Conservation (phyloP, 2,329 filamentous ascomycete species). For the Daldinia eschscholtzii region DNA sequence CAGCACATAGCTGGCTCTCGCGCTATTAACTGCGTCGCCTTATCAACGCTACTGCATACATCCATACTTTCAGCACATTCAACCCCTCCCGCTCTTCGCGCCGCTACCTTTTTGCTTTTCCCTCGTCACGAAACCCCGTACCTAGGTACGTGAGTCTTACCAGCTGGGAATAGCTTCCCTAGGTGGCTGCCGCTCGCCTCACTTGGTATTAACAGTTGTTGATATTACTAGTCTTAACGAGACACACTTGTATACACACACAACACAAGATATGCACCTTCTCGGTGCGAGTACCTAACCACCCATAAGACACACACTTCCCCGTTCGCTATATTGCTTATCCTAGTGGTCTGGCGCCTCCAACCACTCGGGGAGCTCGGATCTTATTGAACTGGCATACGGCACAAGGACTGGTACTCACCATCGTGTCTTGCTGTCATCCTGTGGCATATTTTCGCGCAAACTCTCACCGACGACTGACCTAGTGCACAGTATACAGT, state of each 20-base stretch:
- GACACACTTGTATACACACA: neutral
- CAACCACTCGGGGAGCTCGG: conserved; percentile 48
- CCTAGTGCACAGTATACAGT: conserved; percentile 22
- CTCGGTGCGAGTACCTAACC: conserved; percentile 30
- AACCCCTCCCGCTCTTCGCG: conserved; percentile 10
- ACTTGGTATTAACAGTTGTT: conserved; percentile 30
- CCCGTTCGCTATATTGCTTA: conserved; percentile 35
- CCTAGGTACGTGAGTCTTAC: conserved; percentile 40
- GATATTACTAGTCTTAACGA: conserved; percentile 19
- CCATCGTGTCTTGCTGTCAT: conserved; percentile 37
- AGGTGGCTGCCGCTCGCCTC: conserved; percentile 43
- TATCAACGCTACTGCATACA: conserved; percentile 8
- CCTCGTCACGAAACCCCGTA: conserved; percentile 38
- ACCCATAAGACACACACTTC: conserved; percentile 12
- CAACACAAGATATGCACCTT: conserved; percentile 31
- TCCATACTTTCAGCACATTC: conserved; percentile 14
- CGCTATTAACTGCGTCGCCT: conserved; percentile 4
- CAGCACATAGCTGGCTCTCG: neutral
- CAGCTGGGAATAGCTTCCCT: conserved; percentile 42
- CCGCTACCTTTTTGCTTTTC: conserved; percentile 24
- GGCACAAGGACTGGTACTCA: conserved; percentile 29
- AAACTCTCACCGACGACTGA: conserved; percentile 41
- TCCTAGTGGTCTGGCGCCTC: conserved; percentile 38
- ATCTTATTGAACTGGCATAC: conserved; percentile 37
- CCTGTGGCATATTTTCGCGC: conserved; percentile 32